Conservation (phyloP, 139 green algal species). For the Tetratostichococcus sp. region DNA sequence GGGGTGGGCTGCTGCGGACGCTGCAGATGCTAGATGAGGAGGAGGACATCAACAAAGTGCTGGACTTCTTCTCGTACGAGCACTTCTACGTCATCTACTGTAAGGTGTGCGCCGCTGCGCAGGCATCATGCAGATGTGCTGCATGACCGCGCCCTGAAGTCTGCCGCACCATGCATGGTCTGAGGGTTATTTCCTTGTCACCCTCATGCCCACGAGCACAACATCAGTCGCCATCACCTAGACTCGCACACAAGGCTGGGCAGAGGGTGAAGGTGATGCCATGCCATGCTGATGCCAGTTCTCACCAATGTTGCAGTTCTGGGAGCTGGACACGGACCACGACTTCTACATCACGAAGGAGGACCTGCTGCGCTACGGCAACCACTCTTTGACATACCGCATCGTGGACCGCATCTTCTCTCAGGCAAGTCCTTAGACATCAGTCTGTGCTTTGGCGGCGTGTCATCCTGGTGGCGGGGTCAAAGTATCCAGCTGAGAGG, state of each 20-base stretch:
- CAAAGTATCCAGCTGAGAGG: too few species aligned
- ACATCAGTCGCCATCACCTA: too few species aligned
- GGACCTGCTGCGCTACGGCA: slow-evolving; percentile 92
- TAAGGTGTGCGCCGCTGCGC: slow-evolving; percentile 53
- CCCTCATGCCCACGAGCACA: too few species aligned
- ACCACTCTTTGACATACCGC: slow-evolving; percentile 90
- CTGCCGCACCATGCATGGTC: too few species aligned
- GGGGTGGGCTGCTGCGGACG: slow-evolving; percentile 79
- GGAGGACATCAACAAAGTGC: slow-evolving; percentile 93
- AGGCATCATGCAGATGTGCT: not conserved
- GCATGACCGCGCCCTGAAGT: too few species aligned
- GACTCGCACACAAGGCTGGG: too few species aligned
- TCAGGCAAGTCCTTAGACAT: too few species aligned
- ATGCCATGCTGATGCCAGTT: too few species aligned
- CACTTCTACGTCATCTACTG: slow-evolving; percentile 99
- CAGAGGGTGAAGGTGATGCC: too few species aligned
- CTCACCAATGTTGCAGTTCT: slow-evolving; percentile 75
- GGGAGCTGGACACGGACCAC: slow-evolving; percentile 98
- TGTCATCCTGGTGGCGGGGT: too few species aligned
- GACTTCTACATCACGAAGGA: slow-evolving; percentile 92
- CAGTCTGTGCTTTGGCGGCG: too few species aligned
- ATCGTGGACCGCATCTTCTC: slow-evolving; percentile 94
- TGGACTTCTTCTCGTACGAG: slow-evolving; percentile 96
- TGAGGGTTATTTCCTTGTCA: too few species aligned
- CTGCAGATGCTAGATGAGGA: slow-evolving; percentile 84